Conservation (phyloP, 2,329 filamentous ascomycete genomes). For the Aspergillus japonicus region DNA sequence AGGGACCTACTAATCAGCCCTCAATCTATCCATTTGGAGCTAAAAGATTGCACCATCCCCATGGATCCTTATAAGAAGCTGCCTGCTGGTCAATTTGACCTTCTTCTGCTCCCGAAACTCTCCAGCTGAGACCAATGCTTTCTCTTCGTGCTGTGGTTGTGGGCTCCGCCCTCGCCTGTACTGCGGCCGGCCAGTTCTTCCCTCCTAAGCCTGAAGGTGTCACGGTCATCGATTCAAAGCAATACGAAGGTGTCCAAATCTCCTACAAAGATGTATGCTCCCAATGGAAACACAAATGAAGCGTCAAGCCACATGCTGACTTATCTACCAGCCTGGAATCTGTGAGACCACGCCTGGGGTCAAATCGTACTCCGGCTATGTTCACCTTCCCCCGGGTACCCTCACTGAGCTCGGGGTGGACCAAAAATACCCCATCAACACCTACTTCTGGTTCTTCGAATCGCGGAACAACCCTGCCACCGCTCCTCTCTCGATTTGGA, state of each 20-base stretch:
- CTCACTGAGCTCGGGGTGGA: conserved; percentile 38
- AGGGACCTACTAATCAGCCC: no score
- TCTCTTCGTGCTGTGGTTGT: conserved; percentile 11
- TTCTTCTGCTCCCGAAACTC: neutral
- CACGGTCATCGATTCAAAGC: conserved; percentile 43
- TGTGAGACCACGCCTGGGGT: conserved; percentile 59
- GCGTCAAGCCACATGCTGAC: neutral
- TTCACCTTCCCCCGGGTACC: conserved; percentile 54
- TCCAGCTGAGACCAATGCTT: conserved; percentile 9
- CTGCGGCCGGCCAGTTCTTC: conserved; percentile 37
- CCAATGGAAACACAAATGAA: neutral
- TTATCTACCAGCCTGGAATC: conserved; percentile 41
- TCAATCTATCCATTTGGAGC: neutral
- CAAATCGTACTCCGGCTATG: conserved; percentile 59
- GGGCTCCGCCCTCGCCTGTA: conserved; percentile 15
- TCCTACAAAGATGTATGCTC: conserved; percentile 47
- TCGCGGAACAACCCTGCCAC: conserved; percentile 52
- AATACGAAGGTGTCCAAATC: conserved; percentile 45
- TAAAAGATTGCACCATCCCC: neutral
- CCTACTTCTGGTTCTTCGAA: conserved; percentile 67
- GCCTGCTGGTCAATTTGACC: neutral
- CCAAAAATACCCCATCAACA: conserved; percentile 60
- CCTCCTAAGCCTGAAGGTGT: conserved; percentile 43
- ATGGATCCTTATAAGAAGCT: neutral
- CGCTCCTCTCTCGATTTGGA: conserved; percentile 61